A percentile compares a stretch with the other conserved stretches of the same genome.
Evolutionary conservation across 2,329 filamentous ascomycete genomes (phyloP).

Genomic region (Colletotrichum camelliae): DNA sequence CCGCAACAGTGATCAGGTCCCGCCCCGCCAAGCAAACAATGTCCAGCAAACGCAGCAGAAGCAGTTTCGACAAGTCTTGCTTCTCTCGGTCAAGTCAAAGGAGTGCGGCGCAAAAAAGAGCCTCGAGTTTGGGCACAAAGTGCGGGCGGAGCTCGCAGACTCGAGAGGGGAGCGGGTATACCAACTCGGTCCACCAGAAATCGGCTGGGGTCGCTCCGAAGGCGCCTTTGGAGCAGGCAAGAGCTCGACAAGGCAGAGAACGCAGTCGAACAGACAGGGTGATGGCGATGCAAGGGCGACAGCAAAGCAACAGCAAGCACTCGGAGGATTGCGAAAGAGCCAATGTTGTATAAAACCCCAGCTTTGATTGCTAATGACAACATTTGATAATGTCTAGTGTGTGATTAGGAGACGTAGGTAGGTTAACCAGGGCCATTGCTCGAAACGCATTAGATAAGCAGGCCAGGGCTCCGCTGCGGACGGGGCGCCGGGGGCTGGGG

Average conservation of each 20-base stretch:
- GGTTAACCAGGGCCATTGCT: slow-evolving; percentile 26
- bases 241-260: not conserved
- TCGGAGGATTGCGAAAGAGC: not conserved
- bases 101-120: not conserved
- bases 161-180: slow-evolving; percentile 20
- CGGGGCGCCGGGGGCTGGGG: slow-evolving; percentile 2
- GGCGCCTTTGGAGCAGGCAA: slow-evolving; percentile 7
- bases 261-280: not conserved
- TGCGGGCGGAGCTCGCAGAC: not conserved
- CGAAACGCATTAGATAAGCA: slow-evolving; percentile 29
- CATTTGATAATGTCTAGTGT: slow-evolving; percentile 31
- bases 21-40: not conserved
- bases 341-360: slow-evolving; percentile 10
- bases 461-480: slow-evolving; percentile 14
- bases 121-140: not conserved
- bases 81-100: not conserved
- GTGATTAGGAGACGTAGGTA: slow-evolving; percentile 34
- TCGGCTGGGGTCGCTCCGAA: slow-evolving; percentile 15
- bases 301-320: not conserved
- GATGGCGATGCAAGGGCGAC: not conserved
- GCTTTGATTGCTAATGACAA: slow-evolving; percentile 35
- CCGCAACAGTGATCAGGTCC: not conserved
- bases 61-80: not conserved
- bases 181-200: slow-evolving; percentile 21
- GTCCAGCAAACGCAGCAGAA: not conserved